Conservation (phyloP, 2,329 filamentous ascomycete genomes). For the Penicillium sp. region DNA sequence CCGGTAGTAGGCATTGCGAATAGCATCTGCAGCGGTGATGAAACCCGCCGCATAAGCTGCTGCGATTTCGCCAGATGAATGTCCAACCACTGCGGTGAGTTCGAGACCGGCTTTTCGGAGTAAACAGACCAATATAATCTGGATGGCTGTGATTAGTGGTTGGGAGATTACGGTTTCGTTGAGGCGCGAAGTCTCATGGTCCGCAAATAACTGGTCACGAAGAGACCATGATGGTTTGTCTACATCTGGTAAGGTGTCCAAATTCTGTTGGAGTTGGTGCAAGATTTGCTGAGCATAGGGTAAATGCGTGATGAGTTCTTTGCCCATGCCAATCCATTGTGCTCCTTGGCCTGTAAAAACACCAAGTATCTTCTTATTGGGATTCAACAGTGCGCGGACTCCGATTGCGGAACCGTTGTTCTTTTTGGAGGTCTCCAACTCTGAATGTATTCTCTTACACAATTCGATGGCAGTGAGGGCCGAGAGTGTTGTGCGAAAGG, state of each 20-base stretch:
- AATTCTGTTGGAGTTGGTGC: background rate
- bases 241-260: slow-evolving; percentile 4
- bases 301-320: slow-evolving; percentile 16
- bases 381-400: background rate
- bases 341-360: slow-evolving; percentile 35
- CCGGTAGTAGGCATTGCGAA: slow-evolving; percentile 44
- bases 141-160: slow-evolving; percentile 43
- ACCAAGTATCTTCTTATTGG: slow-evolving; percentile 6
- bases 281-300: background rate
- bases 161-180: slow-evolving; percentile 10
- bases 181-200: slow-evolving; percentile 3
- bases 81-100: slow-evolving; percentile 45
- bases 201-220: slow-evolving; percentile 1
- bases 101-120: slow-evolving; percentile 44
- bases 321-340: slow-evolving; percentile 26
- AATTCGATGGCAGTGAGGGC: background rate
- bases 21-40: slow-evolving; percentile 45
- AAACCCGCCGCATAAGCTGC: slow-evolving; percentile 48
- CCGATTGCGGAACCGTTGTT: background rate
- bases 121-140: slow-evolving; percentile 48
- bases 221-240: slow-evolving; percentile 18
- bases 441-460: background rate
- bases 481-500: background rate
- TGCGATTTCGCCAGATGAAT: slow-evolving; percentile 52
- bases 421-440: background rate